These are phyloP conservation scores for Kwoniella europaea DNA, from an alignment of 768 basidiomycete genomes.

Conservation along the genomic window DNA sequence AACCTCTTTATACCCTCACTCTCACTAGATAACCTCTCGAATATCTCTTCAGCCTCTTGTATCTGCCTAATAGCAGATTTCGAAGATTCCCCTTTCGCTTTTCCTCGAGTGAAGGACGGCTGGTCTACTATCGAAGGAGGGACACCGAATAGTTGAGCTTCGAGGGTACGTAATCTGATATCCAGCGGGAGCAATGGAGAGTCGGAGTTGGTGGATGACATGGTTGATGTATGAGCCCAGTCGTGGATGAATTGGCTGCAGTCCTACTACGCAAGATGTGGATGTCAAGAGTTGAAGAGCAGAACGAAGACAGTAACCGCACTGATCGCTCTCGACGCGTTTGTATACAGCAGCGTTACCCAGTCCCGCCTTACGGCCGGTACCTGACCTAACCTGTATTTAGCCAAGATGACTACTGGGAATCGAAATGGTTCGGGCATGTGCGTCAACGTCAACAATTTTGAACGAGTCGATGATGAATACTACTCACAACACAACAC, in stretches of 20 bases:
- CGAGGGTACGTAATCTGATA: constrained; percentile 41
- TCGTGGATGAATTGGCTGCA: not conserved
- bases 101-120: not conserved
- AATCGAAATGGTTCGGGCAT: too few species aligned
- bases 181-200: constrained; percentile 38
- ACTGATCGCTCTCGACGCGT: not conserved
- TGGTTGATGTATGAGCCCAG: not conserved
- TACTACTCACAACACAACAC: too few species aligned
- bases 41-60: constrained; percentile 29
- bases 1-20: constrained; percentile 44
- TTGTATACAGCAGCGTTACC: not conserved
- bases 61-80: constrained; percentile 20
- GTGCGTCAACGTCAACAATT: not conserved
- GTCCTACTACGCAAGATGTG: not conserved
- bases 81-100: not conserved
- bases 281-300: too few species aligned
- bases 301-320: too few species aligned
- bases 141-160: constrained; percentile 37
- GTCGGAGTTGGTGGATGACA: constrained; percentile 5
- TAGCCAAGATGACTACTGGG: too few species aligned
- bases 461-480: not conserved
- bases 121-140: constrained; percentile 1
- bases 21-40: constrained; percentile 30
- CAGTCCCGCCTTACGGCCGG: constrained; percentile 9
- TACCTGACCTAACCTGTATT: not conserved